These are phyloP conservation scores for Sporothrix humicola DNA, from an alignment of 2,329 filamentous ascomycete genomes.

Conservation along the genomic window DNA sequence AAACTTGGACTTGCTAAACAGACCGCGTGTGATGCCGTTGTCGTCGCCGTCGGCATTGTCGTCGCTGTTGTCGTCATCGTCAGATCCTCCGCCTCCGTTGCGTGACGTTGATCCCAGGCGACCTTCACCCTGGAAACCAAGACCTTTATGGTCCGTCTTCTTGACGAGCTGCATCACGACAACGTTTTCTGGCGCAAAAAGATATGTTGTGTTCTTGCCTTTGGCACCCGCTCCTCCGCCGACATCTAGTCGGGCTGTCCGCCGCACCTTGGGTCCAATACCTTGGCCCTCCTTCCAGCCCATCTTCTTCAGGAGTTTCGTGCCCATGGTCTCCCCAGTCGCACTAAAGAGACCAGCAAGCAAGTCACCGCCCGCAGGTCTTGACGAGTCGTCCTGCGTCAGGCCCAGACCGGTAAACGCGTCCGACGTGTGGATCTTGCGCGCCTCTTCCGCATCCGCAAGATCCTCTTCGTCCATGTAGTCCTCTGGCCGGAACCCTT, in stretches of 20 bases:
- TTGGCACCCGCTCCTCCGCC: conserved; percentile 41
- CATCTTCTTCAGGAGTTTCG: conserved; percentile 86
- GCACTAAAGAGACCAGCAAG: conserved; percentile 75
- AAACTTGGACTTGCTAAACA: conserved; percentile 40
- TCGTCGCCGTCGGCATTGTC: conserved; percentile 54
- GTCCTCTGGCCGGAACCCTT: conserved; percentile 73
- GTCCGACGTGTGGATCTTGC: conserved; percentile 72
- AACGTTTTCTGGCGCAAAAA: conserved; percentile 86
- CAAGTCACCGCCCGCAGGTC: conserved; percentile 44
- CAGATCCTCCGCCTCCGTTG: conserved; percentile 42
- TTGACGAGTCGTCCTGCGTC: conserved; percentile 60
- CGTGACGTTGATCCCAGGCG: conserved; percentile 49
- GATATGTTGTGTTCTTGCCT: conserved; percentile 57
- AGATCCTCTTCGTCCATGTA: conserved; percentile 99
- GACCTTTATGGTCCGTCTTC: conserved; percentile 72
- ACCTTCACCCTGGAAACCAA: conserved; percentile 69
- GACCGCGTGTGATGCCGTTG: background rate
- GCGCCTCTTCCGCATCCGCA: conserved; percentile 80
- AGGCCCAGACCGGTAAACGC: conserved; percentile 78
- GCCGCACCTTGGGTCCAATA: conserved; percentile 82
- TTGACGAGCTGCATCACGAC: conserved; percentile 68
- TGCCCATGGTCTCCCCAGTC: conserved; percentile 82
- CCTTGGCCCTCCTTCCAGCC: conserved; percentile 96
- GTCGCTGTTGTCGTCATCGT: conserved; percentile 51
- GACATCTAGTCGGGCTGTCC: conserved; percentile 71